Evolutionary conservation across 495 filamentous ascomycete species (phyloP).

Genomic region (Podospora comata): DNA sequence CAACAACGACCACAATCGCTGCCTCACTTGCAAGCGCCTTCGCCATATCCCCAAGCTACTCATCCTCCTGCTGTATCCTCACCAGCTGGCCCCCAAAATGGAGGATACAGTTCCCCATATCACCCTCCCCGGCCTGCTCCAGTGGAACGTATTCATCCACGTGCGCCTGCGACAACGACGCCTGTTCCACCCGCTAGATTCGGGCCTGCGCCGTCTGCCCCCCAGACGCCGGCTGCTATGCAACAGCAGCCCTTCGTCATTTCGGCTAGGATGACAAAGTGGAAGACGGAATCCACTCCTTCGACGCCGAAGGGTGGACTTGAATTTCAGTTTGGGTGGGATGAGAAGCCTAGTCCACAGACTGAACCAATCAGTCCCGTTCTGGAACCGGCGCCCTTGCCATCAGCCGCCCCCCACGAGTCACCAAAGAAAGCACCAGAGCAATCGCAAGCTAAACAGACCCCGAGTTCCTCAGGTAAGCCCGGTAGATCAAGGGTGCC

Average conservation of each 20-base stretch:
- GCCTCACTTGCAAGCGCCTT: constrained; percentile 22
- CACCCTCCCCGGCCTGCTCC: constrained; percentile 38
- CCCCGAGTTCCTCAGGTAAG: constrained; percentile 18
- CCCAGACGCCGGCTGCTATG: constrained; percentile 23
- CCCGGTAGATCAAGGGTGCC: constrained; percentile 9
- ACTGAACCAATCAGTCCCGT: constrained; percentile 48
- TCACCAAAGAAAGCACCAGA: background rate
- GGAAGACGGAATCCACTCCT: constrained; percentile 43
- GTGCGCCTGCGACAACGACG: constrained; percentile 16
- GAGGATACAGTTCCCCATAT: constrained; percentile 42
- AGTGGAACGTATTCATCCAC: constrained; percentile 24
- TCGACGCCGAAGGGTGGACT: constrained; percentile 42
- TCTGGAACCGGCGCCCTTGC: constrained; percentile 13
- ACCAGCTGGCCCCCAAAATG: constrained; percentile 18
- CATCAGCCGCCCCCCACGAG: background rate
- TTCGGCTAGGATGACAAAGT: constrained; percentile 47
- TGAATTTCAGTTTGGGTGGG: constrained; percentile 25
- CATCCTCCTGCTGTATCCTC: constrained; percentile 12
- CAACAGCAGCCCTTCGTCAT: constrained; percentile 14
- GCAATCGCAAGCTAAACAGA: constrained; percentile 1
- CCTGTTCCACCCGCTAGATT: constrained; percentile 24
- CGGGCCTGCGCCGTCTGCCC: constrained; percentile 18
- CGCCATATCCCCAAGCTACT: constrained; percentile 29
- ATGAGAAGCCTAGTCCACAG: constrained; percentile 39
- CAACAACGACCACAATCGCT: constrained; percentile 24